Evolutionary conservation across 179 eudicot species (phyloP), one percentile per base, ranked within the genome.

Genomic region (Camellia oleifera): DNA sequence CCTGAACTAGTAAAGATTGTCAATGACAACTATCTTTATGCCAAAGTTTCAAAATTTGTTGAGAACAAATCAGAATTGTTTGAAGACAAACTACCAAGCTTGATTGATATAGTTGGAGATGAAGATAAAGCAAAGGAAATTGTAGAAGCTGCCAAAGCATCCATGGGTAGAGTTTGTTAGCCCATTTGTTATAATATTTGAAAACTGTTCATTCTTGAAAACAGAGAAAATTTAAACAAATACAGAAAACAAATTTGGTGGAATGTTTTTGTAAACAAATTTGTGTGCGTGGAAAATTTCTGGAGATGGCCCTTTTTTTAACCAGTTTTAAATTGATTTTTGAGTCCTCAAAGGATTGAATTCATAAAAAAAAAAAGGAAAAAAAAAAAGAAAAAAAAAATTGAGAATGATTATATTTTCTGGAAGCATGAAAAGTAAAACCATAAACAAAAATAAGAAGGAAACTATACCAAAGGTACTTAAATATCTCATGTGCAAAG

Each of bases 91-190:
- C 65, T 95, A 67, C 79, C 98, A 7, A 92, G 82, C 44, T 83
- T 94, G 57, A 89, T 88, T 20, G 98, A 92, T 74, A 75, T 94
- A 66, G 85, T 95, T 77, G 95, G 97, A 57, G 99, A 95, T 82
- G 99, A 96, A 81, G 99, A 96, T 78, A 94, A 94, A 88, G 99
- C 99, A 64, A 96, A 91, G 86, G 98, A 94, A 88, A 90, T 96
- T 44, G 80, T 96, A 53, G 99, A 96, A 84, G 99, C 99, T 79
- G 91, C 98, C 52, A 96, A 96, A 82, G 97, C 99, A 61, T 94
- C 99, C 13, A 96, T 95, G 98, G 98, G 97, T 95, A 89, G 42
- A 77, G 53, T 48, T 61, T 69, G 26, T 69, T 23, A 11, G 42
- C 26, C 78, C 50, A 45, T 56, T 68, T 58, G 20, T 12, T 7